A percentile compares a stretch with the other conserved stretches of the same genome.
Evolutionary conservation across 441 rosid genomes (phyloP).

Genomic region (Adansonia grandidieri): DNA sequence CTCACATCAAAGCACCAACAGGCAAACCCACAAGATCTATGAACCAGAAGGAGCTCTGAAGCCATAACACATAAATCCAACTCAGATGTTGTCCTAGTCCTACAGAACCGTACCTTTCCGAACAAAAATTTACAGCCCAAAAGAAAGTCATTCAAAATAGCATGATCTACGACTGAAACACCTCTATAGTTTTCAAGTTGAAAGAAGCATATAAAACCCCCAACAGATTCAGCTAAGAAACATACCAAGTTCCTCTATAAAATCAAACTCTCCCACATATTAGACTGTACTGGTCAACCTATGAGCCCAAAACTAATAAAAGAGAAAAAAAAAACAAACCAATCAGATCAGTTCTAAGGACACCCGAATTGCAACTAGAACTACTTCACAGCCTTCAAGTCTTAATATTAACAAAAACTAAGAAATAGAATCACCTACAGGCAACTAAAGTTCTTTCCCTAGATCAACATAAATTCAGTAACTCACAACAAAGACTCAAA

Average conservation of each 20-base stretch:
- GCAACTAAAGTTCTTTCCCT: background rate
- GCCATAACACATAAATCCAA: background rate
- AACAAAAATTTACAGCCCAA: background rate
- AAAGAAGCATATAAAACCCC: background rate
- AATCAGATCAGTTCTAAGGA: background rate
- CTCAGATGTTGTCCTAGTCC: background rate
- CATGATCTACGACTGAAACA: constrained; percentile 22
- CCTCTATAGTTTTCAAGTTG: background rate
- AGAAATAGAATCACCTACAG: background rate
- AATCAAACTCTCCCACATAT: background rate
- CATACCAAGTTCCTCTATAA: background rate
- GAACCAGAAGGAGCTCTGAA: background rate
- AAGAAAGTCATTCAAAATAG: background rate
- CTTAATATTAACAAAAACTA: too few species aligned
- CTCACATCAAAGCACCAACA: background rate
- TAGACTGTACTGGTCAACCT: background rate
- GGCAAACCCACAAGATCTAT: background rate
- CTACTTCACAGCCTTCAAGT: too few species aligned
- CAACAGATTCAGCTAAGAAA: background rate
- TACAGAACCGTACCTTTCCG: background rate
- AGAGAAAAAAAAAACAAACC: background rate
- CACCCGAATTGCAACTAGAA: background rate
- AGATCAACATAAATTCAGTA: background rate
- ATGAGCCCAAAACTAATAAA: background rate
- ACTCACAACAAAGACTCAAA: constrained; percentile 1